These are phyloP conservation scores for Plenodomus tracheiphilus DNA, from an alignment of 2,329 filamentous ascomycete genomes.

Conservation along the genomic window DNA sequence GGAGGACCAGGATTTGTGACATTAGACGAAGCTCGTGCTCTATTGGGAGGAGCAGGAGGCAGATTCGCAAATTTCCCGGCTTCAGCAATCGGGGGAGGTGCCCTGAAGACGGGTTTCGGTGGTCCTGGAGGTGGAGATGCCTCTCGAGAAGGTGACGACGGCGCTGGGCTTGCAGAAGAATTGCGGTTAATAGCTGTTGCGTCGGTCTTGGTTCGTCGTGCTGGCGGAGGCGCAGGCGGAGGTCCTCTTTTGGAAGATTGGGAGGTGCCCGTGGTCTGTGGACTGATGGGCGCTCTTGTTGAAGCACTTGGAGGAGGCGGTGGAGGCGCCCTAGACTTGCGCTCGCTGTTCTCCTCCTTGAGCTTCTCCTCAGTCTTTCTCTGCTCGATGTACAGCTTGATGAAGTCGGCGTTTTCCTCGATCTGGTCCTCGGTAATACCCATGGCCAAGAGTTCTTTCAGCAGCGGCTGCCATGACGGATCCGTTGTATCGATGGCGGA, in stretches of 20 bases:
- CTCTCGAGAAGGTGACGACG: slow-evolving; percentile 68
- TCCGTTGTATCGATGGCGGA: slow-evolving; percentile 63
- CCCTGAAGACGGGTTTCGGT: slow-evolving; percentile 72
- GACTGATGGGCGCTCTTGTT: slow-evolving; percentile 55
- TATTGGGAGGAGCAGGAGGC: slow-evolving; percentile 51
- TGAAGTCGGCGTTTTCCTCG: slow-evolving; percentile 68
- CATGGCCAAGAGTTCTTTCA: slow-evolving; percentile 65
- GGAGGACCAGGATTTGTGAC: slow-evolving; percentile 62
- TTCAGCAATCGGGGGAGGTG: slow-evolving; percentile 84
- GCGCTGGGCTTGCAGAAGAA: slow-evolving; percentile 59
- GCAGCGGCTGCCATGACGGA: slow-evolving; percentile 63
- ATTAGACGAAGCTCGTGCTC: slow-evolving; percentile 55
- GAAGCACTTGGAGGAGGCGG: slow-evolving; percentile 60
- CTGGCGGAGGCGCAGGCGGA: slow-evolving; percentile 62
- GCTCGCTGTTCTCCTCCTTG: slow-evolving; percentile 52
- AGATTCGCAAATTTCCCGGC: slow-evolving; percentile 79
- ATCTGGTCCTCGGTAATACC: slow-evolving; percentile 71
- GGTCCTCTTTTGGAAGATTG: slow-evolving; percentile 59
- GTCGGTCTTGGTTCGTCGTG: slow-evolving; percentile 50
- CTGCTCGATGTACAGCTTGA: slow-evolving; percentile 68
- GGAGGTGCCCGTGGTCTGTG: slow-evolving; percentile 62
- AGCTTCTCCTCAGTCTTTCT: slow-evolving; percentile 58
- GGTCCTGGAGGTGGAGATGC: slow-evolving; percentile 67
- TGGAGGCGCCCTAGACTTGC: slow-evolving; percentile 61
- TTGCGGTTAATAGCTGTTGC: slow-evolving; percentile 43